These are phyloP conservation scores for Vicia sativa DNA, from an alignment of 306 rosid genomes.

Conservation along the genomic window DNA sequence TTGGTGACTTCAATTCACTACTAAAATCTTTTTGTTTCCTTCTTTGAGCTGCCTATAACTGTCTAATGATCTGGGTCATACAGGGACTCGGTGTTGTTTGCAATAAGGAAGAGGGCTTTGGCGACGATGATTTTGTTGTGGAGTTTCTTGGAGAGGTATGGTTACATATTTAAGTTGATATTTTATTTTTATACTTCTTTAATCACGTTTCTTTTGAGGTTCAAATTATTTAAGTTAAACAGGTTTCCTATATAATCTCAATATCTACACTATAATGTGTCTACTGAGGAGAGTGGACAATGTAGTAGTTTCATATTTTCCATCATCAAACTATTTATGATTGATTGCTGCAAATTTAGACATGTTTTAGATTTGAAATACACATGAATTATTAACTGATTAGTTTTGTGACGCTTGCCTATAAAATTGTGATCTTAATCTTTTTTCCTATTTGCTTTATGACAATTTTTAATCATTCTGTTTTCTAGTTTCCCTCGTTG, in stretches of 20 bases:
- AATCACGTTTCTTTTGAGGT: conserved; percentile 9
- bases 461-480: neutral
- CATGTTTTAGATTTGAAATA: conserved; percentile 3
- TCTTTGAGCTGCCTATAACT: conserved; percentile 27
- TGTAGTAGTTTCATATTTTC: neutral
- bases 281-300: neutral
- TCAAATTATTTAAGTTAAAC: conserved; percentile 7
- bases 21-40: conserved; percentile 3
- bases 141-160: conserved; percentile 98
- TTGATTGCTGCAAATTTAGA: conserved; percentile 15
- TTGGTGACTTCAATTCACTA: conserved; percentile 1
- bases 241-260: conserved; percentile 13
- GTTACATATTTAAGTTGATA: conserved; percentile 20
- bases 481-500: conserved; percentile 21
- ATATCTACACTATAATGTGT: conserved; percentile 18
- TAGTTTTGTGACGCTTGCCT: neutral
- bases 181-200: neutral
- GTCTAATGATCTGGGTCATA: conserved; percentile 37
- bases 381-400: conserved; percentile 7
- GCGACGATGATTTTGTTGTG: conserved; percentile 84
- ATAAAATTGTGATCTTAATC: conserved; percentile 10
- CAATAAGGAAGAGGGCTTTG: conserved; percentile 83
- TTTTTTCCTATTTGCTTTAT: neutral
- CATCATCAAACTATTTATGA: conserved; percentile 15
- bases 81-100: conserved; percentile 99